These are phyloP conservation scores for Pinus albicaulis DNA, from an alignment of 75 land plant species.

Conservation along the genomic window DNA sequence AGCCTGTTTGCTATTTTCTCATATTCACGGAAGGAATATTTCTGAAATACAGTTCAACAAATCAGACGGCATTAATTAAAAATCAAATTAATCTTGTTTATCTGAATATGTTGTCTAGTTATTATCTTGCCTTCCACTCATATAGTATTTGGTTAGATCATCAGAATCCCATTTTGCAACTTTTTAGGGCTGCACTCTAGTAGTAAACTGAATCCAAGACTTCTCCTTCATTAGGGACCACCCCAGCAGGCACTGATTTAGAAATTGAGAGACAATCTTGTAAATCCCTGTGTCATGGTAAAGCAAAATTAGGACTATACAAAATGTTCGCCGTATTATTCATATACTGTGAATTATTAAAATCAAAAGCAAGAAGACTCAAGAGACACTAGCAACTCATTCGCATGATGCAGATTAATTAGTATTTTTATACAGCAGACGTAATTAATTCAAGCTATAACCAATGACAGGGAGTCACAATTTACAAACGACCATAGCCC, in stretches of 20 bases:
- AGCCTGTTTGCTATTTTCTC: constrained; percentile 92
- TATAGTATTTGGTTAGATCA: constrained; percentile 74
- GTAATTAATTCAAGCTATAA: neutral
- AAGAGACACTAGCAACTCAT: neutral
- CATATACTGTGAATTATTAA: neutral
- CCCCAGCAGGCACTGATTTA: constrained; percentile 83
- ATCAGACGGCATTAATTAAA: neutral
- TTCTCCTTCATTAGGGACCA: constrained; percentile 81
- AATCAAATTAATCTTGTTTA: neutral
- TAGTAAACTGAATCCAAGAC: constrained; percentile 71
- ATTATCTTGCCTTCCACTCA: constrained; percentile 55
- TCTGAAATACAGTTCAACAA: constrained; percentile 34
- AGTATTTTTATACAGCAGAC: neutral
- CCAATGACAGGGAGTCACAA: neutral
- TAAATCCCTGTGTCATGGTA: constrained; percentile 58
- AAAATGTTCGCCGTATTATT: neutral
- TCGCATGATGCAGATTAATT: neutral
- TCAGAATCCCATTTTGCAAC: constrained; percentile 79
- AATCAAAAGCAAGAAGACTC: neutral
- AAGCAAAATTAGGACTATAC: neutral
- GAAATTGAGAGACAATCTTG: constrained; percentile 82
- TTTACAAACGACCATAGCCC: neutral
- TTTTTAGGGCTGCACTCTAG: constrained; percentile 84
- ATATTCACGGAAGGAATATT: constrained; percentile 76
- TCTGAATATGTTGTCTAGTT: neutral